phyloP scores from a whole-genome alignment of 331 rosid genomes.

The Pyrus hybrid region DNA sequence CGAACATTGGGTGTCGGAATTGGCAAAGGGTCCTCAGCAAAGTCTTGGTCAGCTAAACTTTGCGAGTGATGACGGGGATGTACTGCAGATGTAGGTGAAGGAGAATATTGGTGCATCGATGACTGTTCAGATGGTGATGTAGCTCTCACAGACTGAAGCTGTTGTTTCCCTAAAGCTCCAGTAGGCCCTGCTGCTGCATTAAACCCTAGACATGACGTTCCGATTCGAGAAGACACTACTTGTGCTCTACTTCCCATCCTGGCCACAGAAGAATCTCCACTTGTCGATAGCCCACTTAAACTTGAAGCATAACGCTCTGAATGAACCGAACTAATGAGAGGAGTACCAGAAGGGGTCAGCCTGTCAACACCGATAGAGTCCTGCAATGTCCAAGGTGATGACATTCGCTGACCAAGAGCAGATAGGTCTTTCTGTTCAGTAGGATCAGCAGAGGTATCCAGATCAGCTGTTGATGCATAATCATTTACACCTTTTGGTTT shows the following conservation, averaged over 20 bases:
- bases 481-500: constrained; percentile 16
- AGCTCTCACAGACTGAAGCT: constrained; percentile 32
- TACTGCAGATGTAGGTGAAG: constrained; percentile 30
- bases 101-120: constrained; percentile 42
- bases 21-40: constrained; percentile 12
- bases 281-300: constrained; percentile 32
- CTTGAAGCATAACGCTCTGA: constrained; percentile 43
- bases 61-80: constrained; percentile 38
- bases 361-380: constrained; percentile 44
- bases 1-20: constrained; percentile 25
- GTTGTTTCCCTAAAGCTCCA: constrained; percentile 37
- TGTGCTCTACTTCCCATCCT: constrained; percentile 40
- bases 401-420: constrained; percentile 38
- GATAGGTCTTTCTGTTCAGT: constrained; percentile 47
- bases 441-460: constrained; percentile 34
- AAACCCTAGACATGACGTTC: constrained; percentile 27
- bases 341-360: constrained; percentile 22
- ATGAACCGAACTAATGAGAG: constrained; percentile 30
- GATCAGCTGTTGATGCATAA: constrained; percentile 30
- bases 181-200: constrained; percentile 28
- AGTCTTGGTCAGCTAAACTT: constrained; percentile 40
- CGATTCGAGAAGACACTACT: constrained; percentile 13
- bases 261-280: constrained; percentile 30
- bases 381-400: constrained; percentile 62
- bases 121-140: constrained; percentile 54